Evolutionary conservation across 2,329 filamentous ascomycete species (phyloP).

Genomic region (Monosporascus ibericus): DNA sequence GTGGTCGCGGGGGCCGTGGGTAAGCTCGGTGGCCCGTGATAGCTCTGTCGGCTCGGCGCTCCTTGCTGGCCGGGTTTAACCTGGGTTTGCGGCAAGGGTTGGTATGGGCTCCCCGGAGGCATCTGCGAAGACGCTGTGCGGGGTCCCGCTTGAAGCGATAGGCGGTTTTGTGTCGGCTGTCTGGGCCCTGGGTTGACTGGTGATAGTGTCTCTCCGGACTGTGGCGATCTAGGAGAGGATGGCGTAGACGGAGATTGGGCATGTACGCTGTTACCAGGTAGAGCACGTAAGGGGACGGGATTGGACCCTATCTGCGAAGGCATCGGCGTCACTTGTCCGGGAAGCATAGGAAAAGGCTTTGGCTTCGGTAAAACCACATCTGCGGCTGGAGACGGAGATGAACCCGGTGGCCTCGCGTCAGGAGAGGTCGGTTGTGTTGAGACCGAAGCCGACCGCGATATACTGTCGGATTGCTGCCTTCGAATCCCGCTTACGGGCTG

Average conservation of each 20-base stretch:
- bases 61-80: slow-evolving; percentile 6
- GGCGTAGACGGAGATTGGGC: neutral
- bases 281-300: slow-evolving; percentile 4
- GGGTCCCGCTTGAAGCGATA: neutral
- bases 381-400: neutral
- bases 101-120: neutral
- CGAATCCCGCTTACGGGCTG: neutral
- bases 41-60: neutral
- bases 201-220: neutral
- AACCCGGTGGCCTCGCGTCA: neutral
- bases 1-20: neutral
- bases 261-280: neutral
- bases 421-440: neutral
- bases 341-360: slow-evolving; percentile 24
- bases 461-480: neutral
- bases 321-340: slow-evolving; percentile 23
- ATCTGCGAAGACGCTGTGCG: neutral
- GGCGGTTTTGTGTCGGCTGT: neutral
- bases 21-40: neutral
- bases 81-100: neutral
- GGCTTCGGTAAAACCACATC: neutral
- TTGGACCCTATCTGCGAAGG: slow-evolving; percentile 21
- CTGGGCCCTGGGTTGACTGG: neutral
- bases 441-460: neutral
- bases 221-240: too few relatives aligned